Evolutionary conservation across 495 filamentous ascomycete genomes (phyloP).

Genomic region (Achaetomiella virescens): DNA sequence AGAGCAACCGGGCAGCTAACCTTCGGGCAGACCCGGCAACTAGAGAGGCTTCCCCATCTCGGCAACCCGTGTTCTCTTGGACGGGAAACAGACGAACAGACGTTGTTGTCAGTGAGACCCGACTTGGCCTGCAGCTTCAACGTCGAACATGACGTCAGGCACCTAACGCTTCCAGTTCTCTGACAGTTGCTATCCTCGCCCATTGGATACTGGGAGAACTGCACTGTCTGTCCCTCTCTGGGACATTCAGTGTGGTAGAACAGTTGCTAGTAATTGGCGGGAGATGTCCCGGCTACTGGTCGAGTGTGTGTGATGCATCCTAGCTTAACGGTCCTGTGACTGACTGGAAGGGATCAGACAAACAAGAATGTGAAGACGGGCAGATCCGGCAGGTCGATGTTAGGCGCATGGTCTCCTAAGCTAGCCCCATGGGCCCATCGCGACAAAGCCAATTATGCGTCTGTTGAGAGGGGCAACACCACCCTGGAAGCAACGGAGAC

Average conservation of each 20-base stretch:
- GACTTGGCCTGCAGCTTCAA: background rate
- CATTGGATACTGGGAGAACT: background rate
- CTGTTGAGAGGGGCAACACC: background rate
- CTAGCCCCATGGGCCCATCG: too few species aligned
- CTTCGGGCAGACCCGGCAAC: too few species aligned
- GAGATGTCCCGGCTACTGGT: background rate
- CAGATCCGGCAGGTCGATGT: too few species aligned
- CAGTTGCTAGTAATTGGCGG: too few species aligned
- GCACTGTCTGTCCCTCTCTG: too few species aligned
- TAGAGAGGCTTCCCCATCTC: too few species aligned
- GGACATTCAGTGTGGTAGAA: too few species aligned
- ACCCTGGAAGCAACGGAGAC: background rate
- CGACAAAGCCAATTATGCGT: background rate
- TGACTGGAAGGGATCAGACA: background rate
- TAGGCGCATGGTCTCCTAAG: too few species aligned
- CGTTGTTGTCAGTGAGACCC: too few species aligned
- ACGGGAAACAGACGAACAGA: too few species aligned
- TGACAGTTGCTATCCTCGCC: background rate
- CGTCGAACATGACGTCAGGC: background rate
- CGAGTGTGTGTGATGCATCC: background rate
- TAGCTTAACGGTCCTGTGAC: background rate
- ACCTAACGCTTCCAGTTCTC: background rate
- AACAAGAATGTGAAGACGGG: background rate
- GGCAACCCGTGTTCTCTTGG: too few species aligned
- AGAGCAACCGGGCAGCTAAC: too few species aligned